A percentile compares a stretch with the other conserved stretches of the same genome.
Conservation (phyloP, 139 green algal genomes). For the Chlorella vulgaris region DNA sequence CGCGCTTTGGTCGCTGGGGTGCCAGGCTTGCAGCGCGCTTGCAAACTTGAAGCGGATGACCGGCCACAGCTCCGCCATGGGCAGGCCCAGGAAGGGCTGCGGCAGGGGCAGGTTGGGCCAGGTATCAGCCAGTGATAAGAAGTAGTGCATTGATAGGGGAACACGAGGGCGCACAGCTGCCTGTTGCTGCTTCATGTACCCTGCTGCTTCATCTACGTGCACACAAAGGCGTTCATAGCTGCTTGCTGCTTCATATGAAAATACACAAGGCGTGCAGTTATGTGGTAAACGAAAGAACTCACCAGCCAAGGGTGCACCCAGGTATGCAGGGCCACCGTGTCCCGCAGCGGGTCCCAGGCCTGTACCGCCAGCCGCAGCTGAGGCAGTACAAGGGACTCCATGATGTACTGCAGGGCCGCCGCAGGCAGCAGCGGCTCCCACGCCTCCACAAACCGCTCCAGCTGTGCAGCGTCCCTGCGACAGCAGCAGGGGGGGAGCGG, state of each 20-base stretch:
- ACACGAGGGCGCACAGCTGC: not conserved
- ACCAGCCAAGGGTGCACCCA: slow-evolving; percentile 98
- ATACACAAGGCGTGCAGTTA: too few relatives aligned
- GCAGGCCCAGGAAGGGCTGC: slow-evolving; percentile 67
- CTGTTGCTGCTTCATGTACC: too few relatives aligned
- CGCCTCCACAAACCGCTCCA: slow-evolving; percentile 83
- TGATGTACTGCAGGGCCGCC: slow-evolving; percentile 49
- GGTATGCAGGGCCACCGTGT: slow-evolving; percentile 87
- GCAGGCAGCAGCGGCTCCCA: slow-evolving; percentile 77
- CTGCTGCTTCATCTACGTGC: too few relatives aligned
- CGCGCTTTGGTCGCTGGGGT: slow-evolving; percentile 82
- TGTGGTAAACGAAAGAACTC: not conserved
- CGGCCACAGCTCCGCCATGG: slow-evolving; percentile 86
- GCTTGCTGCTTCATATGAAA: too few relatives aligned
- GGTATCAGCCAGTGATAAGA: not conserved
- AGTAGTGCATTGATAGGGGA: too few relatives aligned
- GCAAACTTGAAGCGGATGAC: slow-evolving; percentile 83
- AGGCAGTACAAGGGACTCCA: slow-evolving; percentile 84
- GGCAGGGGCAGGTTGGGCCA: not conserved
- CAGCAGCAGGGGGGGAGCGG: not conserved
- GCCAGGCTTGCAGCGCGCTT: slow-evolving; percentile 80
- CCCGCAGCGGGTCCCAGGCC: slow-evolving; percentile 86
- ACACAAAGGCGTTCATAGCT: too few relatives aligned
- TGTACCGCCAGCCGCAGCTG: slow-evolving; percentile 77
- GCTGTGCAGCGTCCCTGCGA: slow-evolving; percentile 72